Conservation (phyloP, 2,329 filamentous ascomycete genomes). For the Fusarium multiceps region DNA sequence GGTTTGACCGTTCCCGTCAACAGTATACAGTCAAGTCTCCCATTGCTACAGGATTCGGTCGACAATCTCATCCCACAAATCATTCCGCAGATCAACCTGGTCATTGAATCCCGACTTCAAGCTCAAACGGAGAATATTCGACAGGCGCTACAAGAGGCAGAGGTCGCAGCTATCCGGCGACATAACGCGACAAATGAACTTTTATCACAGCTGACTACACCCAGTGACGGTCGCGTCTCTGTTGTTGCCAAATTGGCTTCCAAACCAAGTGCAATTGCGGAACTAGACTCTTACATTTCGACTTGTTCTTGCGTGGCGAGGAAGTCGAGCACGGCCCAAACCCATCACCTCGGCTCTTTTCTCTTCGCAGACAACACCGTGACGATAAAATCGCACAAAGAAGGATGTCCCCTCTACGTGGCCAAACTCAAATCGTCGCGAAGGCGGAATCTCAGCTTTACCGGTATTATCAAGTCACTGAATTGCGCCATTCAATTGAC, state of each 20-base stretch:
- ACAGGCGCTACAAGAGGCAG: not conserved
- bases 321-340: too few relatives aligned
- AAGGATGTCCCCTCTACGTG: not conserved
- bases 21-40: not conserved
- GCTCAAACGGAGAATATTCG: not conserved
- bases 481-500: not conserved
- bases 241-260: not conserved
- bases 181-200: not conserved
- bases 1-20: not conserved
- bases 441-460: accelerated
- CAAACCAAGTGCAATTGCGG: not conserved
- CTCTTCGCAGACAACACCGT: accelerated
- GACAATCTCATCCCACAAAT: not conserved
- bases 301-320: not conserved
- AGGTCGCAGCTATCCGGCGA: not conserved
- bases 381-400: not conserved
- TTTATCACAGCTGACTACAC: not conserved
- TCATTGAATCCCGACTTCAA: not conserved
- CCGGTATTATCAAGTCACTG: not conserved
- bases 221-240: accelerated
- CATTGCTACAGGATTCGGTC: not conserved
- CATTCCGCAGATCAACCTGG: not conserved
- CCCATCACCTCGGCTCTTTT: not conserved
- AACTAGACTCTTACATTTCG: not conserved
- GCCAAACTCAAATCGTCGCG: not conserved